Evolutionary conservation across 2,329 filamentous ascomycete genomes (phyloP), one percentile per base, ranked within the genome.

Genomic region (Cyphellophora attinorum): DNA sequence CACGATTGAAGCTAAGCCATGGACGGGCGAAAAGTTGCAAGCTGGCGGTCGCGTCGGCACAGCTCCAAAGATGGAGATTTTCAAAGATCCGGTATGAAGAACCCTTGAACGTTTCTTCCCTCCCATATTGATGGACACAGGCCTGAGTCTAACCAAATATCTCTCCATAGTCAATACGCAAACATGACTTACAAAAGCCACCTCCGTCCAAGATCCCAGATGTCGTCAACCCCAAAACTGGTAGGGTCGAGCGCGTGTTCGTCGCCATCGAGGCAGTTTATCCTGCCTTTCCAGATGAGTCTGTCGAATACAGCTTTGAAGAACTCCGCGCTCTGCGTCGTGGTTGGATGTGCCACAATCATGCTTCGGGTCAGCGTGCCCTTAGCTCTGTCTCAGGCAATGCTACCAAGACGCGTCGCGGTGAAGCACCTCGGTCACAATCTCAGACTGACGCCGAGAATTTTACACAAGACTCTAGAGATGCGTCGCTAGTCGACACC

Each of bases 11-110:
- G 76, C 88, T 8, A 88, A 81, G 54, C 85, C 89, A 13, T 95
- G 88, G 91, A 81, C 70, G 8, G 91, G 91, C 16, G 86, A 96
- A 65, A 95, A 83, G 27, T 62, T 98, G 48, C 85, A 89, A 59
- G 82, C 77, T 3, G 85, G 83, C 27, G 89, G 85, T 50, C 91
- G 85, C 65, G 84, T 85, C 63, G 75, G 68, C 28, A 76, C 71
- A 19, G 72, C 71, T 35, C 70, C 79, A 35, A 96, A 95, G 68
- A 81, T 98, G 78, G 68, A 80, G 53, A 75, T 98, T 29, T 98
- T 95, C 68, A 89, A 84, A 69, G 91, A 98, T 70, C 70, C 82
- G 82, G 91, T 98, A 81, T 80, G 85, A 72, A 56, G 46, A 44
- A 45, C 17, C 10, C 5, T 49, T 45, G 44, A 48, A 45, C 48